phyloP scores from a whole-genome alignment of 768 basidiomycete genomes.

The Exsudoporus frostii region DNA sequence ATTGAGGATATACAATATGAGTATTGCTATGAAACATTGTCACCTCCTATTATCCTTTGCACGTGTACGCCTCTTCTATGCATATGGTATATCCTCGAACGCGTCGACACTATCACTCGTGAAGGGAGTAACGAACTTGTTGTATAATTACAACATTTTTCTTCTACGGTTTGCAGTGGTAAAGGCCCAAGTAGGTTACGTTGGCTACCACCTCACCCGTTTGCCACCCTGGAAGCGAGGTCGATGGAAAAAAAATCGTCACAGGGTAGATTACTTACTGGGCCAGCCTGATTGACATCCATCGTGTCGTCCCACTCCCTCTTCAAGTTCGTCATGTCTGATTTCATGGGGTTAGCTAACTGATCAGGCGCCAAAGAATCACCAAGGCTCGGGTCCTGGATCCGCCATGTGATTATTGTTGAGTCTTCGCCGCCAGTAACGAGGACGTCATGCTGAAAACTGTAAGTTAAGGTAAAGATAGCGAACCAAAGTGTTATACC shows the following conservation, averaged over 20 bases:
- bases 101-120: neutral
- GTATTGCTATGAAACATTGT: conserved; percentile 23
- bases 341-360: conserved; percentile 13
- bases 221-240: conserved; percentile 18
- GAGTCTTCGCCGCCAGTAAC: conserved; percentile 52
- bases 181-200: neutral
- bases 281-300: conserved; percentile 3
- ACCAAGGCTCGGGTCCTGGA: conserved; percentile 3
- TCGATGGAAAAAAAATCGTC: neutral
- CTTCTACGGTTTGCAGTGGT: neutral
- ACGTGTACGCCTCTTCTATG: conserved; percentile 25
- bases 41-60: conserved; percentile 17
- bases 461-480: neutral
- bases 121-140: neutral
- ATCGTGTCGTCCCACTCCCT: conserved; percentile 23
- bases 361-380: neutral
- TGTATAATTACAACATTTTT: neutral
- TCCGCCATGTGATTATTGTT: conserved; percentile 43
- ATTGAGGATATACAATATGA: conserved; percentile 34
- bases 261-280: conserved; percentile 14
- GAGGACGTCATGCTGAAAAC: conserved; percentile 37
- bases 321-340: conserved; percentile 13
- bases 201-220: conserved; percentile 15
- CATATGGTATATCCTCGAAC: conserved; percentile 22
- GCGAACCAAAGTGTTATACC: conserved; percentile 28